Evolutionary conservation across 192 early-diverging fungal genomes (phyloP).

Genomic region (Backusella morwellensis): DNA sequence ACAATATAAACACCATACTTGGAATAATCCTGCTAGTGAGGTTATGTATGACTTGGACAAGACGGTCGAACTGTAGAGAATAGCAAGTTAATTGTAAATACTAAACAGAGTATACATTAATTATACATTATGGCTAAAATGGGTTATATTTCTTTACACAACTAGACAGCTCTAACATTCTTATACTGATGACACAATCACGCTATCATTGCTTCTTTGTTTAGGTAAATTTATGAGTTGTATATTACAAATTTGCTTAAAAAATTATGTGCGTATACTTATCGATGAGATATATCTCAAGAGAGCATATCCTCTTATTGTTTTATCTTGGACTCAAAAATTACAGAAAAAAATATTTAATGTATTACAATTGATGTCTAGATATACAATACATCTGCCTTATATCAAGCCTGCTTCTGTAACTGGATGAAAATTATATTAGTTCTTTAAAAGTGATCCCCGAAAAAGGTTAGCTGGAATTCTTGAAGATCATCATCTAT

Average conservation of each 20-base stretch:
- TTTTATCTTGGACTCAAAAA: background rate
- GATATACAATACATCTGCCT: background rate
- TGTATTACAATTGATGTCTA: background rate
- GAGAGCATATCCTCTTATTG: background rate
- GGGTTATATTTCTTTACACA: background rate
- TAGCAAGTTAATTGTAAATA: background rate
- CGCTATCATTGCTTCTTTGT: background rate
- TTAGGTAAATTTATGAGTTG: background rate
- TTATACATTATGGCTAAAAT: background rate
- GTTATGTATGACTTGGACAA: background rate
- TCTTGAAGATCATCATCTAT: slow-evolving; percentile 8
- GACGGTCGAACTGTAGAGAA: background rate
- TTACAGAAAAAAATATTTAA: slow-evolving; percentile 2
- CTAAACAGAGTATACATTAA: background rate
- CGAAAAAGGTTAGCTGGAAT: background rate
- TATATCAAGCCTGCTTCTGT: background rate
- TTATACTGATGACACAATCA: background rate
- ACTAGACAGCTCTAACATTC: background rate
- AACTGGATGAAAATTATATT: background rate
- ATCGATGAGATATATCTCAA: background rate
- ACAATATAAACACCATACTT: background rate
- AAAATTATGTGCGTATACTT: background rate
- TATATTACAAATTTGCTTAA: slow-evolving; percentile 3
- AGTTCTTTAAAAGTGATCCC: background rate
- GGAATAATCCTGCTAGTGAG: background rate